Conservation (phyloP, 2,329 filamentous ascomycete species). For the Fusarium veterinarium region DNA sequence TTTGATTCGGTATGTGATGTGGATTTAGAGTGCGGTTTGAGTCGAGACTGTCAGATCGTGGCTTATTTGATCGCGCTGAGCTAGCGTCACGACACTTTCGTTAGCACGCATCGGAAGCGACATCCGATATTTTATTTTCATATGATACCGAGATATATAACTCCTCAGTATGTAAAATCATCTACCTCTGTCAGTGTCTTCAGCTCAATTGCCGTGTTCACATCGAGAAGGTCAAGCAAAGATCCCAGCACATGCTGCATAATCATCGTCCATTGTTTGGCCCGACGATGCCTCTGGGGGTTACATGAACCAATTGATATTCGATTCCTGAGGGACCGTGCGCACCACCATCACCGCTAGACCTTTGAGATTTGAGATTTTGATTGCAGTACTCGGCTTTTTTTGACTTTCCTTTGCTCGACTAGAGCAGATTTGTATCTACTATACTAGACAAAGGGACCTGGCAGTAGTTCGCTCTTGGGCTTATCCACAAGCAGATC, state of each 20-base stretch:
- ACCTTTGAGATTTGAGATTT: not conserved
- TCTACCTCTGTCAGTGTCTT: not conserved
- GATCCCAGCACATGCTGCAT: constrained; percentile 6
- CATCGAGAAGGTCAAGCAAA: constrained; percentile 1
- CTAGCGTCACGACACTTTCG: not conserved
- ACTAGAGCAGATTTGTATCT: not conserved
- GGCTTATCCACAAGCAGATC: not conserved
- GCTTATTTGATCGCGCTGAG: not conserved
- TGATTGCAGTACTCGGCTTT: not conserved
- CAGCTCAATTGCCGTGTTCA: constrained; percentile 9
- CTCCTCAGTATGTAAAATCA: not conserved
- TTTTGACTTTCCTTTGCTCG: not conserved
- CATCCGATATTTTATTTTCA: not conserved
- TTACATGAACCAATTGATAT: not conserved
- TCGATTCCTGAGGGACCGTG: constrained; percentile 1
- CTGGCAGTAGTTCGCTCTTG: constrained; percentile 1
- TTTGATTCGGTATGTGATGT: not conserved
- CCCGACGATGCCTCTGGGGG: not conserved
- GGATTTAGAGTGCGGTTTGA: not conserved
- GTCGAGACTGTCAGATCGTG: not conserved
- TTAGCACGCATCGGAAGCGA: not conserved
- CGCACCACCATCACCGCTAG: constrained; percentile 30
- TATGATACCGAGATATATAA: not conserved
- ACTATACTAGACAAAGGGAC: constrained; percentile 2
- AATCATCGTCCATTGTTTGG: not conserved